phyloP scores from a whole-genome alignment of 2,329 filamentous ascomycete species.

The Microsporum canis region DNA sequence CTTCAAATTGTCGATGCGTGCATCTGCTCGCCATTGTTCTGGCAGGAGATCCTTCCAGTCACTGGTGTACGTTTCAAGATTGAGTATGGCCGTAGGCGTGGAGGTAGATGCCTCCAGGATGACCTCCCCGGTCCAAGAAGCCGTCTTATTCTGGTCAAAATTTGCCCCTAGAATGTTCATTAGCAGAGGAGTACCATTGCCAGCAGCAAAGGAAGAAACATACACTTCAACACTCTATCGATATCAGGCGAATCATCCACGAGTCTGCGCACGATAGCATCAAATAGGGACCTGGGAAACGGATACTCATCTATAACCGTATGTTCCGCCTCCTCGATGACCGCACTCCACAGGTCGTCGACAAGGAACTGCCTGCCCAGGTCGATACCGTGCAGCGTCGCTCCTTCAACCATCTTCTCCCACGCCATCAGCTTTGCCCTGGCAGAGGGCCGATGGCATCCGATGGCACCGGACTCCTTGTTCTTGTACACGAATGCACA shows the following conservation, averaged over 20 bases:
- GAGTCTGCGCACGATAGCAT: slow-evolving; percentile 29
- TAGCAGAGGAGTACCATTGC: neutral
- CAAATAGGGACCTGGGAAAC: slow-evolving; percentile 27
- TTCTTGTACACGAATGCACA: slow-evolving; percentile 41
- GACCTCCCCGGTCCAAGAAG: slow-evolving; percentile 30
- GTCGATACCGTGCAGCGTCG: slow-evolving; percentile 31
- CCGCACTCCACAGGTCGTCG: slow-evolving; percentile 30
- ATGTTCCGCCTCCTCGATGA: slow-evolving; percentile 26
- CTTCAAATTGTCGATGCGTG: slow-evolving; percentile 24
- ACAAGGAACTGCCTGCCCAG: slow-evolving; percentile 33
- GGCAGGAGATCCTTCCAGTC: slow-evolving; percentile 34
- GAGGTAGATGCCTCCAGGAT: slow-evolving; percentile 31
- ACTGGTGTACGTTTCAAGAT: neutral
- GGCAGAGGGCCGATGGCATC: slow-evolving; percentile 40
- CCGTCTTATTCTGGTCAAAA: slow-evolving; percentile 26
- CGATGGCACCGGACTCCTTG: slow-evolving; percentile 5
- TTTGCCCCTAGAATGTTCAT: slow-evolving; percentile 26
- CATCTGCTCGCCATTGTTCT: slow-evolving; percentile 33
- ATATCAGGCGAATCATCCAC: slow-evolving; percentile 19
- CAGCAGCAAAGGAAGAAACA: slow-evolving; percentile 14
- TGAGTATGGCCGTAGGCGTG: slow-evolving; percentile 14
- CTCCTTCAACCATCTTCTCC: slow-evolving; percentile 32
- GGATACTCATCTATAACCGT: slow-evolving; percentile 24
- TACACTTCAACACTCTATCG: slow-evolving; percentile 27
- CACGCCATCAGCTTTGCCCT: slow-evolving; percentile 39